Conservation (phyloP, 768 basidiomycete genomes). For the Mycena indigotica region DNA sequence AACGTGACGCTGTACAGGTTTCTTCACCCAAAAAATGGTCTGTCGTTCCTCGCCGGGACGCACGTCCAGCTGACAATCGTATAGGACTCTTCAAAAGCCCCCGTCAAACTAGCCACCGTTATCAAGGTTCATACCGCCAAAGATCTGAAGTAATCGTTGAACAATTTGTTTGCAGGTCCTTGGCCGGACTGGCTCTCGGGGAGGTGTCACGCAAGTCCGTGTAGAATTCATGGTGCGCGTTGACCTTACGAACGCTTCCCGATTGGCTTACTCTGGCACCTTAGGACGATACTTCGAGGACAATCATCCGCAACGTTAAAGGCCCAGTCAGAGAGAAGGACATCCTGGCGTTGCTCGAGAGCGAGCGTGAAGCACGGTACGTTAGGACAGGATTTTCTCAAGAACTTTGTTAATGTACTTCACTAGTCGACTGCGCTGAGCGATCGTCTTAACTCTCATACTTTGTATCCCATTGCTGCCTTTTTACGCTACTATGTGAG, state of each 20-base stretch:
- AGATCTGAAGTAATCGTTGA: slow-evolving; percentile 3
- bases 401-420: neutral
- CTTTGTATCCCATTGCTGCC: slow-evolving; percentile 9
- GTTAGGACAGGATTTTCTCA: too few relatives aligned
- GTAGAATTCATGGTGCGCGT: slow-evolving; percentile 99
- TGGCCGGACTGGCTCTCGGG: slow-evolving; percentile 97
- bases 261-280: too few relatives aligned
- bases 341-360: slow-evolving; percentile 94
- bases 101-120: slow-evolving; percentile 97
- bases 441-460: slow-evolving; percentile 5
- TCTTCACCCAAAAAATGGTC: slow-evolving; percentile 21
- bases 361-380: slow-evolving; percentile 98
- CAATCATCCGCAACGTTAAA: slow-evolving; percentile 99
- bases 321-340: slow-evolving; percentile 96
- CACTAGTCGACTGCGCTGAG: slow-evolving; percentile 43
- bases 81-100: slow-evolving; percentile 84
- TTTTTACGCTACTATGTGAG: neutral
- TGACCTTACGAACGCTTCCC: too few relatives aligned
- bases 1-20: neutral
- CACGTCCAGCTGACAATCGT: neutral
- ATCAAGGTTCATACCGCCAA: slow-evolving; percentile 70
- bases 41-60: neutral
- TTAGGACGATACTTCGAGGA: slow-evolving; percentile 92
- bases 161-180: slow-evolving; percentile 65
- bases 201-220: slow-evolving; percentile 98